These are phyloP conservation scores for Theobroma cacao DNA, from an alignment of 345 rosid genomes.

Conservation along the genomic window DNA sequence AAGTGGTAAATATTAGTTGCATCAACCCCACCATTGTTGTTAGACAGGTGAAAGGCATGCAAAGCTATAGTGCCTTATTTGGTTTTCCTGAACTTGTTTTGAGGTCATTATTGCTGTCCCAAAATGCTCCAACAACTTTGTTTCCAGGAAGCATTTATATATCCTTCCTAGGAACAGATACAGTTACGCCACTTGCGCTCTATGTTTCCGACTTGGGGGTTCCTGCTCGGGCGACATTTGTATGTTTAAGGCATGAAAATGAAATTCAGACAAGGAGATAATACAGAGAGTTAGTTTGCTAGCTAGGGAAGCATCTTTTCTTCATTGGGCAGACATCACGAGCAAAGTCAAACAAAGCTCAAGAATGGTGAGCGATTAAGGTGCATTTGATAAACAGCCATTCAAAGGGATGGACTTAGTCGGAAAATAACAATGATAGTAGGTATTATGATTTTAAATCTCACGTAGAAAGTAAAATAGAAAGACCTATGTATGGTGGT, in stretches of 20 bases:
- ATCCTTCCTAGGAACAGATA: not conserved
- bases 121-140: not conserved
- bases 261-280: not conserved
- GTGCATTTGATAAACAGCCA: no score
- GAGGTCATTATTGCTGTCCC: not conserved
- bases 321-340: no score
- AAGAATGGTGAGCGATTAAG: no score
- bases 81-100: not conserved
- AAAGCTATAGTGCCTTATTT: not conserved
- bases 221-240: not conserved
- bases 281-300: not conserved
- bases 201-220: not conserved
- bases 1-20: conserved; percentile 20
- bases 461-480: no score
- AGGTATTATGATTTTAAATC: no score
- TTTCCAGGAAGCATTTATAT: not conserved
- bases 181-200: not conserved
- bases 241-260: no score
- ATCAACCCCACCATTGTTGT: conserved; percentile 6
- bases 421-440: no score
- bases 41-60: not conserved
- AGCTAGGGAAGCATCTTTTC: no score
- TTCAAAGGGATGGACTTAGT: no score
- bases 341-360: no score
- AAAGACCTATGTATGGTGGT: no score